phyloP scores from a whole-genome alignment of 345 rosid genomes.

The Zanthoxylum bungeanum region DNA sequence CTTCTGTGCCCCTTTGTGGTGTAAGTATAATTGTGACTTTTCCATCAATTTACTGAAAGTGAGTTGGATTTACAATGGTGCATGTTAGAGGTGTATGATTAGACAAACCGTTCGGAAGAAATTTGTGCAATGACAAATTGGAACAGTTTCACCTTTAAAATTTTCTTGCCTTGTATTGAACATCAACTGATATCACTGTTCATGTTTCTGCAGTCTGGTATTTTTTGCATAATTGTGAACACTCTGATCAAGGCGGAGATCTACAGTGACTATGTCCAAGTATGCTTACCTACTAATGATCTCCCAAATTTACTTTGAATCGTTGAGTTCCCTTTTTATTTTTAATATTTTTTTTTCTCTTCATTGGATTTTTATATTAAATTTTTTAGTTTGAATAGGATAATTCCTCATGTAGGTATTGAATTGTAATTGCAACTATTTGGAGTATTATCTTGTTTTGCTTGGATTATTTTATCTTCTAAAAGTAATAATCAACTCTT shows the following conservation, averaged over 20 bases:
- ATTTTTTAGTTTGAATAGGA: neutral
- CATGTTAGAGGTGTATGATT: neutral
- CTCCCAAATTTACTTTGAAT: neutral
- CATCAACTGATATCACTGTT: neutral
- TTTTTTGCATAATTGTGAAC: constrained; percentile 59
- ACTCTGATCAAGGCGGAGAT: constrained; percentile 56
- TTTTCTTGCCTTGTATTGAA: neutral
- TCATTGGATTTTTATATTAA: neutral
- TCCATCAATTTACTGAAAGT: neutral
- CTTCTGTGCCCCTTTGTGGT: constrained; percentile 94
- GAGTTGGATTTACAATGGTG: neutral
- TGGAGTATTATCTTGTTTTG: neutral
- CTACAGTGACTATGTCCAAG: constrained; percentile 82
- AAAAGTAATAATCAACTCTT: neutral
- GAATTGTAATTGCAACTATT: neutral
- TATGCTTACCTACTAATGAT: constrained; percentile 18
- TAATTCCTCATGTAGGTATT: neutral
- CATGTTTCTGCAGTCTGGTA: constrained; percentile 57
- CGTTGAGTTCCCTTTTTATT: neutral
- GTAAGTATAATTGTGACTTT: constrained; percentile 40
- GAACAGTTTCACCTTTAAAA: neutral
- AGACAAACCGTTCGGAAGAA: neutral
- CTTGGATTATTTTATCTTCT: neutral
- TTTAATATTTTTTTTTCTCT: neutral
- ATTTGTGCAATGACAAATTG: neutral